Evolutionary conservation across 2,329 filamentous ascomycete genomes (phyloP).

Genomic region (Scedosporium boydii): DNA sequence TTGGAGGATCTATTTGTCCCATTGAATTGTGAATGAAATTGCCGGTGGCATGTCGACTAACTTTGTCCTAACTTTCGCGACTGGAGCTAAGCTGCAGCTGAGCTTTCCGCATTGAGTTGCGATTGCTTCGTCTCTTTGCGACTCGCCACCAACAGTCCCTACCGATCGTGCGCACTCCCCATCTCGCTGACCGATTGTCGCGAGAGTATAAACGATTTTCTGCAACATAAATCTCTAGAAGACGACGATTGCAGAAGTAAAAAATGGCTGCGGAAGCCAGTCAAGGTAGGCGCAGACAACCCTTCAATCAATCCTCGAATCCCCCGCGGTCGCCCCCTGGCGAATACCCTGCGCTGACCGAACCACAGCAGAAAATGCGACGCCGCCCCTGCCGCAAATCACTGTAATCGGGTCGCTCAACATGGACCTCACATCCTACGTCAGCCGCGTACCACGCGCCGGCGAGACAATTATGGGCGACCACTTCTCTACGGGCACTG

Average conservation of each 20-base stretch:
- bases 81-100: not conserved
- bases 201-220: not conserved
- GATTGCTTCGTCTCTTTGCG: not conserved
- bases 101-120: not conserved
- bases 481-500: conserved; percentile 35
- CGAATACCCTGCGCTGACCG: not conserved
- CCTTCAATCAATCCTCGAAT: too few species aligned
- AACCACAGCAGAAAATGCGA: not conserved
- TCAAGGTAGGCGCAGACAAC: too few species aligned
- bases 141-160: not conserved
- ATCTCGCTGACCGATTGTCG: too few species aligned
- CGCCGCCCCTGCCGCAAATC: conserved; percentile 25
- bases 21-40: not conserved
- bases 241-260: not conserved
- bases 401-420: conserved; percentile 65
- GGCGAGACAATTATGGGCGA: conserved; percentile 62
- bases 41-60: not conserved
- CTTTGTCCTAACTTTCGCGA: not conserved
- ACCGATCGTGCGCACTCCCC: not conserved
- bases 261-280: too few species aligned
- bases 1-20: not conserved
- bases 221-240: not conserved
- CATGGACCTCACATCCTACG: conserved; percentile 61
- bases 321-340: too few species aligned
- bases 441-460: conserved; percentile 53